Evolutionary conservation across 371 early-diverging fungal genomes (phyloP).

Genomic region (Apophysomyces ossiformis): DNA sequence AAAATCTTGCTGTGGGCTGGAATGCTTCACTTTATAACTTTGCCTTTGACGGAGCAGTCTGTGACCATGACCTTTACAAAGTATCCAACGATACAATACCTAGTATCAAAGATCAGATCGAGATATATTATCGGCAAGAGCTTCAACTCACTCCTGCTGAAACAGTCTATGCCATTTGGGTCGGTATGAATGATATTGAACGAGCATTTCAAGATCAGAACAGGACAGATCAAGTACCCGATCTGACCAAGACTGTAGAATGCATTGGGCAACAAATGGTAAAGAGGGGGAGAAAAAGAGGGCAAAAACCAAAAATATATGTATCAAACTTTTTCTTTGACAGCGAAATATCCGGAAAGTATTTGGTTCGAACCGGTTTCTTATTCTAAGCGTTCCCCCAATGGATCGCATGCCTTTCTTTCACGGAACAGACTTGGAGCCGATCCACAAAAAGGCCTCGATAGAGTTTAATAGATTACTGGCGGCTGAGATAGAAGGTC

Average conservation of each 20-base stretch:
- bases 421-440: slow-evolving; percentile 17
- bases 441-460: slow-evolving; percentile 26
- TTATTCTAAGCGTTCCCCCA: slow-evolving; percentile 43
- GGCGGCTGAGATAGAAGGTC: slow-evolving; percentile 25
- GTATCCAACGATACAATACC: slow-evolving; percentile 23
- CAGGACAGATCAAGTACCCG: neutral
- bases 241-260: slow-evolving; percentile 24
- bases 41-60: slow-evolving; percentile 50
- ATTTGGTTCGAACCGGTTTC: slow-evolving; percentile 38
- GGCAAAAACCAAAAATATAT: neutral
- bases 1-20: slow-evolving; percentile 51
- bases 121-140: slow-evolving; percentile 45
- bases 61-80: slow-evolving; percentile 32
- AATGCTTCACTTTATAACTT: slow-evolving; percentile 44
- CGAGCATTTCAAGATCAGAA: slow-evolving; percentile 23
- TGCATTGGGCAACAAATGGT: slow-evolving; percentile 47
- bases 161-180: slow-evolving; percentile 46
- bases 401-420: slow-evolving; percentile 46
- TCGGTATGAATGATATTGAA: slow-evolving; percentile 46
- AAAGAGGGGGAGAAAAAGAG: neutral
- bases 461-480: slow-evolving; percentile 32
- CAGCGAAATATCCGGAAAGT: slow-evolving; percentile 44
- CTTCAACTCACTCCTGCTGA: slow-evolving; percentile 39
- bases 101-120: slow-evolving; percentile 48
- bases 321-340: neutral